Percentiles rank a stretch among this genome's conserved stretches.
These are phyloP conservation scores for Lunasporangiospora selenospora DNA, from an alignment of 192 early-diverging fungal species.

Conservation along the genomic window DNA sequence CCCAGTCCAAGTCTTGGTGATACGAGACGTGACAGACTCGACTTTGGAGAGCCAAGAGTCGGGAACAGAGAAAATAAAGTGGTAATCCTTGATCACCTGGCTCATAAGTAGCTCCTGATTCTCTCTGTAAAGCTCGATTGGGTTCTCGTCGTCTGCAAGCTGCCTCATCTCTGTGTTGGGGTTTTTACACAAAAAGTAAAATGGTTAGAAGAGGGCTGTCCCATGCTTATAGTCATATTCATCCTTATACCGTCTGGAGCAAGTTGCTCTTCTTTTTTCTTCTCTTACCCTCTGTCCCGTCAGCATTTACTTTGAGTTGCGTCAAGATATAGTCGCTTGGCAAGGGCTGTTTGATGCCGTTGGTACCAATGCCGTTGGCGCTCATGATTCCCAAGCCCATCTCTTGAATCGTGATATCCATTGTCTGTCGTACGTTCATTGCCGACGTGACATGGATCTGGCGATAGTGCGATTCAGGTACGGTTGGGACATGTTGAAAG, in stretches of 20 bases:
- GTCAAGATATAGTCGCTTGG: slow-evolving; percentile 20
- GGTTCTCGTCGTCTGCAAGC: slow-evolving; percentile 30
- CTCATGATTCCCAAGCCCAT: slow-evolving; percentile 45
- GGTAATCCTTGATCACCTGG: slow-evolving; percentile 41
- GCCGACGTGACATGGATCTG: slow-evolving; percentile 29
- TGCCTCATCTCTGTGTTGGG: slow-evolving; percentile 43
- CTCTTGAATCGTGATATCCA: slow-evolving; percentile 27
- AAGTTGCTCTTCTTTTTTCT: background rate
- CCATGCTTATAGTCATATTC: too few species aligned
- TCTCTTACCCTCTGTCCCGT: slow-evolving; percentile 26
- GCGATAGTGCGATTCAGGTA: slow-evolving; percentile 36
- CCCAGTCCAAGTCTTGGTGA: slow-evolving; percentile 42
- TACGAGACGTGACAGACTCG: slow-evolving; percentile 42
- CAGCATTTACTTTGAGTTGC: slow-evolving; percentile 32
- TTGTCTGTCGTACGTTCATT: slow-evolving; percentile 27
- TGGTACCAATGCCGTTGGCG: too few species aligned
- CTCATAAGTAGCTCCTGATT: slow-evolving; percentile 34
- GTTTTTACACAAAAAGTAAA: too few species aligned
- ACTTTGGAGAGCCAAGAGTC: slow-evolving; percentile 46
- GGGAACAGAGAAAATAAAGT: slow-evolving; percentile 39
- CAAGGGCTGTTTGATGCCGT: too few species aligned
- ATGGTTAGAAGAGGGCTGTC: too few species aligned
- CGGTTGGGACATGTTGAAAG: slow-evolving; percentile 41
- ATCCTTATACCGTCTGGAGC: too few species aligned
- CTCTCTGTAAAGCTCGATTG: slow-evolving; percentile 22